Percentiles rank a stretch among this genome's conserved stretches.
Conservation (phyloP, 2,329 filamentous ascomycete species). For the Venturia nashicola region DNA sequence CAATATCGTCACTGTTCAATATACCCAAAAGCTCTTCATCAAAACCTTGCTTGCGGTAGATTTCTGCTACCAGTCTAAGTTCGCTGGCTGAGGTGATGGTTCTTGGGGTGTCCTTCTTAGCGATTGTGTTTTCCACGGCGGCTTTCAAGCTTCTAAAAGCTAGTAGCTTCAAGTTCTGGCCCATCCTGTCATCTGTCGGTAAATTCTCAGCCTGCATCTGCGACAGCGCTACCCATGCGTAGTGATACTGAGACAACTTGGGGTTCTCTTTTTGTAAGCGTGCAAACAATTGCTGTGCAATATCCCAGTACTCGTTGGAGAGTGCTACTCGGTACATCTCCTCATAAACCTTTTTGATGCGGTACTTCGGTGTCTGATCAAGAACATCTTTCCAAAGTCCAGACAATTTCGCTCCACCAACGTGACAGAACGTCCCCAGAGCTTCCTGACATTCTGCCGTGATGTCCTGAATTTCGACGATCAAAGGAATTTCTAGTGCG, state of each 20-base stretch:
- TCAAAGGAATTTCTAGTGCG: not conserved
- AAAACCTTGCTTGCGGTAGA: constrained; percentile 6
- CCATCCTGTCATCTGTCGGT: constrained; percentile 5
- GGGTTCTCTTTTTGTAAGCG: constrained; percentile 9
- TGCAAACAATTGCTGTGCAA: constrained; percentile 9
- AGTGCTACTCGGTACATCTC: constrained; percentile 5
- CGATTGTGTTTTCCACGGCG: constrained; percentile 5
- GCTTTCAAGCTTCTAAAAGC: constrained; percentile 7
- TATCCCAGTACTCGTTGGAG: constrained; percentile 7
- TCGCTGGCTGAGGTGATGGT: not conserved
- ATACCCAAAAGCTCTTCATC: constrained; percentile 7
- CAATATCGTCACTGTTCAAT: constrained; percentile 3
- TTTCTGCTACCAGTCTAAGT: constrained; percentile 5
- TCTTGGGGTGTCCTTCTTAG: constrained; percentile 8
- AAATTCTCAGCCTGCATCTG: constrained; percentile 5
- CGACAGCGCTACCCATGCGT: constrained; percentile 9
- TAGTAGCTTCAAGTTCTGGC: constrained; percentile 6
- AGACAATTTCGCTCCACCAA: not conserved
- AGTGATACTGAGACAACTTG: constrained; percentile 6
- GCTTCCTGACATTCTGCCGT: constrained; percentile 7
- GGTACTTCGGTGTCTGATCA: not conserved
- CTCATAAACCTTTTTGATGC: not conserved
- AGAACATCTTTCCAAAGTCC: constrained; percentile 8
- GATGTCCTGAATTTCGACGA: constrained; percentile 1
- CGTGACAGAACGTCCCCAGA: not conserved